Evolutionary conservation across 1,284 basidiomycete species (phyloP).

Genomic region (Sanghuangporus sanghuang): DNA sequence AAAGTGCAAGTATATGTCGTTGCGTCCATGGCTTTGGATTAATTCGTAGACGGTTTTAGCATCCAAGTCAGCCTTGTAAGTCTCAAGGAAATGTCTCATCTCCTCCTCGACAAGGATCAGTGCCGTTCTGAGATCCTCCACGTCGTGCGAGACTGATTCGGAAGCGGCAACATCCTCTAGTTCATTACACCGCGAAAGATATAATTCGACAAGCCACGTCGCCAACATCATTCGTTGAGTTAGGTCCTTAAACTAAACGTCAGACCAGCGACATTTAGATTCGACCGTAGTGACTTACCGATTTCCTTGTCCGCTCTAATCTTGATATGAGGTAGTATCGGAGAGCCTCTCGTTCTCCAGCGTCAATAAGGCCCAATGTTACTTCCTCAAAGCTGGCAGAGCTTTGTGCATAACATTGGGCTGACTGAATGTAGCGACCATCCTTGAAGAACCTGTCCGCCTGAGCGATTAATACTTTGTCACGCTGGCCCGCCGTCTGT

Average conservation of each 20-base stretch:
- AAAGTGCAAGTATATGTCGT: conserved; percentile 89
- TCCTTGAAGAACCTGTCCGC: conserved; percentile 82
- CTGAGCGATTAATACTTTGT: conserved; percentile 80
- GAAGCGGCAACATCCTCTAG: conserved; percentile 87
- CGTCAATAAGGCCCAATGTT: conserved; percentile 85
- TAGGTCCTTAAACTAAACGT: conserved; percentile 55
- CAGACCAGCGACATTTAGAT: neutral
- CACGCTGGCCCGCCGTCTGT: conserved; percentile 80
- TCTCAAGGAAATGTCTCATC: conserved; percentile 85
- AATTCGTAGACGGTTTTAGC: conserved; percentile 85
- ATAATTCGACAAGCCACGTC: conserved; percentile 98
- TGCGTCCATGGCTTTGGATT: conserved; percentile 89
- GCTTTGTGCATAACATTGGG: conserved; percentile 87
- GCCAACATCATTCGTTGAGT: conserved; percentile 97
- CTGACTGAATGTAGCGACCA: conserved; percentile 85
- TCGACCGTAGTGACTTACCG: conserved; percentile 42
- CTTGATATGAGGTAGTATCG: conserved; percentile 87
- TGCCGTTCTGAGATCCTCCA: conserved; percentile 82
- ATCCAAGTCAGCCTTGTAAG: conserved; percentile 87
- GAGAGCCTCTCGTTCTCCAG: conserved; percentile 87
- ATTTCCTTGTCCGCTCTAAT: conserved; percentile 76
- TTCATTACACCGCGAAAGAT: conserved; percentile 93
- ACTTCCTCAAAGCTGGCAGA: conserved; percentile 92
- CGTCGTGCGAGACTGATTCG: conserved; percentile 80
- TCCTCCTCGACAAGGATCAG: conserved; percentile 88